Conservation (phyloP, 176 grass and related monocot species). For the Raddia distichophylla region DNA sequence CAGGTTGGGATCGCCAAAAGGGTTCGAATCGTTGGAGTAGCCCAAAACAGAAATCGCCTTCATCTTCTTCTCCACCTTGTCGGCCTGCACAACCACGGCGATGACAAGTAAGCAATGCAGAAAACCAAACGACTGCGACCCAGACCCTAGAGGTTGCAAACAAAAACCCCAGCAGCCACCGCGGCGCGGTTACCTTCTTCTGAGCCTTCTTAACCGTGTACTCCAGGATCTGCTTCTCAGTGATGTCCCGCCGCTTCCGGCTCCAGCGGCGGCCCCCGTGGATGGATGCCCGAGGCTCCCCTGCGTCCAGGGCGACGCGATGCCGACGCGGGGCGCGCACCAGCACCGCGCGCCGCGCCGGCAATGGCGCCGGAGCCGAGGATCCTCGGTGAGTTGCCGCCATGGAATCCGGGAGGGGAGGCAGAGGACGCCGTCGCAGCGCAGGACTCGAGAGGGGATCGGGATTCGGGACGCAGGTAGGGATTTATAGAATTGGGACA, state of each 20-base stretch:
- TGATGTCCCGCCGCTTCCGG: slow-evolving; percentile 54
- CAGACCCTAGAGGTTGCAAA: neutral
- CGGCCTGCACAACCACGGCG: slow-evolving; percentile 47
- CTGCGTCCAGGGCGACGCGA: too few species aligned
- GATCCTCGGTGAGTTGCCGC: too few species aligned
- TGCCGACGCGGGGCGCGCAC: too few species aligned
- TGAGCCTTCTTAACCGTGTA: slow-evolving; percentile 90
- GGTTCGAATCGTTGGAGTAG: slow-evolving; percentile 91
- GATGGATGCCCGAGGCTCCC: too few species aligned
- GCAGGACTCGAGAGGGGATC: too few species aligned
- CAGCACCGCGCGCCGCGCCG: too few species aligned
- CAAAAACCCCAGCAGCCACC: neutral
- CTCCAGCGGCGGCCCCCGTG: slow-evolving; percentile 19
- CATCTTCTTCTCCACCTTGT: slow-evolving; percentile 95
- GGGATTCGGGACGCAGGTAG: too few species aligned
- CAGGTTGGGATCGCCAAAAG: slow-evolving; percentile 86
- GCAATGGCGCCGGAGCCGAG: too few species aligned
- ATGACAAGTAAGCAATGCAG: slow-evolving; percentile 4
- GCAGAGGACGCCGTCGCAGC: too few species aligned
- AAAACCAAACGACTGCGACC: neutral
- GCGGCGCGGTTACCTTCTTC: slow-evolving; percentile 65
- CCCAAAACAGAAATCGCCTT: slow-evolving; percentile 75
- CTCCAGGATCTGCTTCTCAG: slow-evolving; percentile 83
- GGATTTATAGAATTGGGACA: too few species aligned
- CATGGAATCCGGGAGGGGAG: too few species aligned